These are phyloP conservation scores for Alternaria tenuissima DNA, from an alignment of 2,329 filamentous ascomycete species.

Conservation along the genomic window DNA sequence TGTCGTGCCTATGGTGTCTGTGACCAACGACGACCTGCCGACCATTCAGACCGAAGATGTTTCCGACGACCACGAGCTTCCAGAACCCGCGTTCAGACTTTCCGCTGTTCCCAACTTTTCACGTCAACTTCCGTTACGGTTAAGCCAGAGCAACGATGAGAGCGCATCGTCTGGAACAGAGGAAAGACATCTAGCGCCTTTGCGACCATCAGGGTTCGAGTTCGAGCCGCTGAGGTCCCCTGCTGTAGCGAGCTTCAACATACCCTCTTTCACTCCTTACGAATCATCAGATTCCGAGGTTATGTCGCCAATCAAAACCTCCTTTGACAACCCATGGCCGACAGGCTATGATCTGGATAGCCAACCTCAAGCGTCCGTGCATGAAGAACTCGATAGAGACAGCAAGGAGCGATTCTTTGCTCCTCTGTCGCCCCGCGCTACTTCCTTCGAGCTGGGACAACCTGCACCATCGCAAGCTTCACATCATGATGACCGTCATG, in stretches of 20 bases:
- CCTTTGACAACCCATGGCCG: slow-evolving; percentile 45
- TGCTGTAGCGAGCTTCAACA: slow-evolving; percentile 25
- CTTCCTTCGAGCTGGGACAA: slow-evolving; percentile 24
- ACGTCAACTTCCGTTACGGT: slow-evolving; percentile 46
- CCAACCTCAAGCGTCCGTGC: slow-evolving; percentile 16
- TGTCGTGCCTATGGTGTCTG: slow-evolving; percentile 47
- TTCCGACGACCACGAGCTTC: slow-evolving; percentile 17
- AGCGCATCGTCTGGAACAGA: slow-evolving; percentile 17
- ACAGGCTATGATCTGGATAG: slow-evolving; percentile 33
- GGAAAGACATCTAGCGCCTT: slow-evolving; percentile 26
- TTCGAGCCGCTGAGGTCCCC: slow-evolving; percentile 41
- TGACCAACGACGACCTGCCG: slow-evolving; percentile 37
- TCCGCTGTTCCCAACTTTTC: slow-evolving; percentile 49
- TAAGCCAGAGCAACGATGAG: slow-evolving; percentile 24
- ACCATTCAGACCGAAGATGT: slow-evolving; percentile 11
- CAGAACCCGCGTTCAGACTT: slow-evolving; percentile 26
- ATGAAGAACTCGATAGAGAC: slow-evolving; percentile 17
- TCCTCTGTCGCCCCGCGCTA: slow-evolving; percentile 30
- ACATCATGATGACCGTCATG: neutral
- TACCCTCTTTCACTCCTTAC: slow-evolving; percentile 26
- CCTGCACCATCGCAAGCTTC: slow-evolving; percentile 3
- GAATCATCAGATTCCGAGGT: slow-evolving; percentile 29
- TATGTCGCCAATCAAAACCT: slow-evolving; percentile 40
- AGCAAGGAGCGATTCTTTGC: slow-evolving; percentile 25
- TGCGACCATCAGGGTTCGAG: slow-evolving; percentile 32